Base-by-base conservation (phyloP, 2,329 filamentous ascomycete genomes). In the Calonectria henricotiae region DNA sequence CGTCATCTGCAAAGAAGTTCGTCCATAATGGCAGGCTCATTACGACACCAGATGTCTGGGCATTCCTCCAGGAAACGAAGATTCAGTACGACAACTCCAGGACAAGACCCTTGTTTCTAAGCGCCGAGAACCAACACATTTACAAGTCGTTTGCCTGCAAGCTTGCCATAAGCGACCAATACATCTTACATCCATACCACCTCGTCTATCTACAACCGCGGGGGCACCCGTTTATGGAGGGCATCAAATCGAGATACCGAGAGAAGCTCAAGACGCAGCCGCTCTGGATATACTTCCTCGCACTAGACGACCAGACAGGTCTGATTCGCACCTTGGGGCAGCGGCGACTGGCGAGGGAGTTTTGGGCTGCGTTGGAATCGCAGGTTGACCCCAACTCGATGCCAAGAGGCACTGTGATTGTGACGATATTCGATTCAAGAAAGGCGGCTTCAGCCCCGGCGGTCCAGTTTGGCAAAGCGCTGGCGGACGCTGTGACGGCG, bases 121-220 rank as follows among this genome's bases (percentile, higher is more conserved):
- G 67, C 3, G 3, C 25, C 6, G 69, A 74, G 12, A 46, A 71
- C 5, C 13, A 17, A 9, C 68, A 54, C 30, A 72, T 79, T 5
- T 27, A 62, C 11, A 62, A 65, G 4, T 49, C 71, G 7, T 80
- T 79, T 61, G 64, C 70, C 35, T 73, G 78, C 61, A 71, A 64
- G 2, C 44, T 82, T 8, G 73, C 72, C 20, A 80, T 78, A 61
- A 77, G 74, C 23, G 67, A 76, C 11, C 62, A 68, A 9, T 79
- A 84, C 70, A 72, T 81, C 65, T 71, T 84, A 55, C 76, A 80
- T 35, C 78, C 79, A 4, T 78, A 78, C 67, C 77, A 84, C 64
- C 71, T 81, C 15, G 73, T 73, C 6, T 82, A 77, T 66, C 76
- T 85, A 23, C 77, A 78, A 6, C 77, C 79, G 1, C 75, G 75